These are phyloP conservation scores for Paramicrosporidium saccamoebae DNA, from an alignment of 371 early-diverging fungal genomes.

Conservation along the genomic window DNA sequence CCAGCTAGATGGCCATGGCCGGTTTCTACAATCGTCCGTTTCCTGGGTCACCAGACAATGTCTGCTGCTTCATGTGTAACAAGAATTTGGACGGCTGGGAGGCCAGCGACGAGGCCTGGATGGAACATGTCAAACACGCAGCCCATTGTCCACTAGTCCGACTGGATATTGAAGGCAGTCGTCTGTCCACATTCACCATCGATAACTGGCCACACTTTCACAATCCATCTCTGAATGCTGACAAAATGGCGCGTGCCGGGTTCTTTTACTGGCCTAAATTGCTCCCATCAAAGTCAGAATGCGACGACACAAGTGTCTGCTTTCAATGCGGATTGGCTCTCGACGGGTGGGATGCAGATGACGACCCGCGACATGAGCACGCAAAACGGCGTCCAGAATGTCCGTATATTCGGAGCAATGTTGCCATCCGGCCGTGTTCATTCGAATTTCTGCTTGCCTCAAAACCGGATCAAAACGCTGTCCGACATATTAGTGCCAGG, in stretches of 20 bases:
- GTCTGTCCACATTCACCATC: conserved; percentile 5
- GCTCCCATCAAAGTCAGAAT: conserved; percentile 3
- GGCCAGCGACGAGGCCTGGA: conserved; percentile 8
- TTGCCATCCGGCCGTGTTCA: no score
- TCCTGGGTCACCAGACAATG: conserved; percentile 8
- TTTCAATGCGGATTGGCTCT: conserved; percentile 8
- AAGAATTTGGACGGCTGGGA: conserved; percentile 11
- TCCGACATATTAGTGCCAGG: no score
- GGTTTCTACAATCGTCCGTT: conserved; percentile 9
- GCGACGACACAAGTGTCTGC: conserved; percentile 9
- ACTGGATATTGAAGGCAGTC: conserved; percentile 4
- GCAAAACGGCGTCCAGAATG: conserved; percentile 6
- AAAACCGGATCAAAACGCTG: no score
- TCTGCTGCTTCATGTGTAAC: conserved; percentile 9
- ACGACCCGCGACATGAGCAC: conserved; percentile 11
- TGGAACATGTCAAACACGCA: conserved; percentile 7
- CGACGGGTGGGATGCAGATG: conserved; percentile 10
- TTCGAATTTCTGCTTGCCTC: no score
- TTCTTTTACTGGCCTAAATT: conserved; percentile 11
- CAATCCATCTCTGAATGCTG: conserved; percentile 1
- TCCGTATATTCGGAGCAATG: no score
- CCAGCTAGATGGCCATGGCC: conserved; percentile 8
- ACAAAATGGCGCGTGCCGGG: conserved; percentile 8
- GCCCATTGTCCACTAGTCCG: conserved; percentile 5
- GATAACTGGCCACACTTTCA: conserved; percentile 8